Evolutionary conservation across 169 alveolate species (phyloP).

Genomic region (Plasmodium falciparum): DNA sequence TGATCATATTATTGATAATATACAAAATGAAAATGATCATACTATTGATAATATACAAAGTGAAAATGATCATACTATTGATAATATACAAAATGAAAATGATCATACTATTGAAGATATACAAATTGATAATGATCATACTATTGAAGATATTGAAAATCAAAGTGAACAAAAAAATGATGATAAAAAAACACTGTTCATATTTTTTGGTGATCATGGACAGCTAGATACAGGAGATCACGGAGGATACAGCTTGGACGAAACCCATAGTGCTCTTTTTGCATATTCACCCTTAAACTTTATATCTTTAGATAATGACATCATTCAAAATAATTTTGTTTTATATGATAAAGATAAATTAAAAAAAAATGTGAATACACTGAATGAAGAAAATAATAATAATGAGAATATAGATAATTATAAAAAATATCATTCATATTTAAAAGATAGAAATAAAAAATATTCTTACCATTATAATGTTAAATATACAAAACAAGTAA

Average conservation of each 20-base stretch:
- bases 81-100: too few species aligned
- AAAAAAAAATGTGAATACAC: background rate
- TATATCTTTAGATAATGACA: slow-evolving; percentile 21
- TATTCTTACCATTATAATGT: slow-evolving; percentile 44
- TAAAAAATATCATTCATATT: slow-evolving; percentile 47
- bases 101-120: too few species aligned
- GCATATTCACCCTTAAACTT: slow-evolving; percentile 47
- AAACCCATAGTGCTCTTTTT: slow-evolving; percentile 52
- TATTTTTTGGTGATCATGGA: slow-evolving; percentile 84
- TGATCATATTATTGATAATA: background rate
- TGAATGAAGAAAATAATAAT: background rate
- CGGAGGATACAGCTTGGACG: slow-evolving; percentile 77
- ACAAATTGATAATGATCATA: too few species aligned
- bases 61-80: too few species aligned
- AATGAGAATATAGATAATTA: slow-evolving; percentile 12
- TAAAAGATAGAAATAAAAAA: slow-evolving; percentile 17
- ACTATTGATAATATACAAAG: too few species aligned
- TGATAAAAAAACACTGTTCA: slow-evolving; percentile 53
- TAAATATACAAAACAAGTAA: slow-evolving; percentile 50
- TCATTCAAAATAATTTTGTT: slow-evolving; percentile 19
- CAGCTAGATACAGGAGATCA: slow-evolving; percentile 82
- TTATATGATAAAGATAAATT: slow-evolving; percentile 38
- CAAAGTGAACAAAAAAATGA: slow-evolving; percentile 4
- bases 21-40: too few species aligned
- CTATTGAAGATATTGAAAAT: too few species aligned